A percentile compares a stretch with the other conserved stretches of the same genome.
phyloP scores from a whole-genome alignment of 768 basidiomycete genomes.

The Lactarius akahatsu region DNA sequence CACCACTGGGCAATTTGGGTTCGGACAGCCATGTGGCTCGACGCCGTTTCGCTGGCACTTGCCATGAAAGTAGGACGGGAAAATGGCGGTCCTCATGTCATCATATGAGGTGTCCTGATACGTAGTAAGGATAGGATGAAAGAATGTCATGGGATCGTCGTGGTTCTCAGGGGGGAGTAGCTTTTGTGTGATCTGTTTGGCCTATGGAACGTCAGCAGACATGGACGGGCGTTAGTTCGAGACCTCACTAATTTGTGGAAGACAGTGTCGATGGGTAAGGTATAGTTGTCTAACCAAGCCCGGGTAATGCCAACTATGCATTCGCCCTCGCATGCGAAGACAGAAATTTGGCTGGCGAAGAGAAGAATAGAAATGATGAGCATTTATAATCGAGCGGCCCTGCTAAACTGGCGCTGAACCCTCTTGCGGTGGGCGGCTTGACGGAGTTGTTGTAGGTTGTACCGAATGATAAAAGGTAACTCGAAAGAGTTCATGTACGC shows the following conservation, averaged over 20 bases:
- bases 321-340: slow-evolving; percentile 65
- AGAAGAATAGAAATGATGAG: slow-evolving; percentile 27
- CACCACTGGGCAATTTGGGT: slow-evolving; percentile 74
- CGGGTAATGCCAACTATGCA: slow-evolving; percentile 63
- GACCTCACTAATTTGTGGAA: slow-evolving; percentile 45
- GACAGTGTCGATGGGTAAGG: slow-evolving; percentile 41
- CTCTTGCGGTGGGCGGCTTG: neutral
- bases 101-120: slow-evolving; percentile 48
- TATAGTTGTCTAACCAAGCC: slow-evolving; percentile 53
- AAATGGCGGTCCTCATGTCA: slow-evolving; percentile 55
- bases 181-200: slow-evolving; percentile 36
- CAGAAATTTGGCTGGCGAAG: slow-evolving; percentile 38
- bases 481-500: neutral
- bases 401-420: neutral
- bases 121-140: slow-evolving; percentile 47
- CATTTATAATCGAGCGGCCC: slow-evolving; percentile 1
- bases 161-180: slow-evolving; percentile 36
- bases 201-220: slow-evolving; percentile 36
- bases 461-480: neutral
- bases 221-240: slow-evolving; percentile 6
- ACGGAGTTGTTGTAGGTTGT: neutral
- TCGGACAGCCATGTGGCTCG: slow-evolving; percentile 70
- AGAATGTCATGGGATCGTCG: slow-evolving; percentile 35
- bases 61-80: slow-evolving; percentile 71
- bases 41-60: slow-evolving; percentile 60